phyloP scores from a whole-genome alignment of 2,329 filamentous ascomycete species.

The Metarhizium robertsii region DNA sequence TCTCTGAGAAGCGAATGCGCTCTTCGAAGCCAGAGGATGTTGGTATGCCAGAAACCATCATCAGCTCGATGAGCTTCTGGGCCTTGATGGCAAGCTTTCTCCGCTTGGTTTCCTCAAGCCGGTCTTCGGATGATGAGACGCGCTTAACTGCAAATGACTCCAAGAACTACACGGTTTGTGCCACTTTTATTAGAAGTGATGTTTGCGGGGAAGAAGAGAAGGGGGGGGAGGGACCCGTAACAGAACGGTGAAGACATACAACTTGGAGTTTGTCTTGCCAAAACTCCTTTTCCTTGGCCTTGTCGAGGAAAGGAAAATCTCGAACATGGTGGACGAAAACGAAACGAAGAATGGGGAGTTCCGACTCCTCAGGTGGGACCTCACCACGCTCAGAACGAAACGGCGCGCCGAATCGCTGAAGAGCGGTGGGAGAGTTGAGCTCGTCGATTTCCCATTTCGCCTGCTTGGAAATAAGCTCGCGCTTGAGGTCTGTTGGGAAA shows the following conservation, averaged over 20 bases:
- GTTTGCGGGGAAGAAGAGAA: too few relatives aligned
- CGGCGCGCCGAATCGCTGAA: constrained; percentile 90
- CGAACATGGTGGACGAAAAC: constrained; percentile 98
- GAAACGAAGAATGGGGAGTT: constrained; percentile 85
- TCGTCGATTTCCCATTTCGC: constrained; percentile 85
- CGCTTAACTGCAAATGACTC: constrained; percentile 96
- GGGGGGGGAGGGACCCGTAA: not conserved
- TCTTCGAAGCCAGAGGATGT: constrained; percentile 97
- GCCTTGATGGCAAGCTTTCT: constrained; percentile 87
- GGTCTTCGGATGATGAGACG: constrained; percentile 93
- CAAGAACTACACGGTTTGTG: constrained; percentile 55
- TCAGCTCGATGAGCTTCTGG: constrained; percentile 91
- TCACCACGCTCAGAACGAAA: constrained; percentile 91
- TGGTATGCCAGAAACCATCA: constrained; percentile 97
- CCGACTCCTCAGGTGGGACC: constrained; percentile 85
- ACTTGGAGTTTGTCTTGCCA: constrained; percentile 98
- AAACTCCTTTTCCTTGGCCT: constrained; percentile 96
- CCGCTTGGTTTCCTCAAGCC: constrained; percentile 91
- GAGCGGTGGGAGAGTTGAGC: constrained; percentile 86
- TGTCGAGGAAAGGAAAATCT: constrained; percentile 95
- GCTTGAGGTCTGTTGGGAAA: constrained; percentile 66
- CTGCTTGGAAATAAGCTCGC: constrained; percentile 86
- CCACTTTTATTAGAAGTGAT: not conserved
- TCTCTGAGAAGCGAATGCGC: constrained; percentile 89
- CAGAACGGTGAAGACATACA: constrained; percentile 41